Evolutionary conservation across 2,329 filamentous ascomycete species (phyloP).

Genomic region (Ophiocordyceps australis): DNA sequence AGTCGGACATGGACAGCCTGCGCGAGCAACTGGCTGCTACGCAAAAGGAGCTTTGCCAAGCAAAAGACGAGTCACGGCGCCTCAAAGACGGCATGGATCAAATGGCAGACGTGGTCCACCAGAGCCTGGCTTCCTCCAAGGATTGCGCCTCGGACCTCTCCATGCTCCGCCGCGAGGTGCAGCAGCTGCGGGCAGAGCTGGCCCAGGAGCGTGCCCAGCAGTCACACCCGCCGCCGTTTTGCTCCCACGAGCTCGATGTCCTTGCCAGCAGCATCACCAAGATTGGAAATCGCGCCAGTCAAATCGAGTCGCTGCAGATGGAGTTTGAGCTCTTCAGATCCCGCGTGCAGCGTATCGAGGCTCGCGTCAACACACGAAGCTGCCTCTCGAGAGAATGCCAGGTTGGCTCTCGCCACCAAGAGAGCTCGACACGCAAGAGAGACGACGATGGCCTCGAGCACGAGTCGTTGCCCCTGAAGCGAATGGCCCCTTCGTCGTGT

Average conservation of each 20-base stretch:
- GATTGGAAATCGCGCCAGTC: conserved; percentile 17
- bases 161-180: conserved; percentile 13
- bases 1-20: conserved; percentile 4
- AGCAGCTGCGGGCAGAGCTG: conserved; percentile 11
- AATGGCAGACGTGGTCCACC: conserved; percentile 7
- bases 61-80: conserved; percentile 7
- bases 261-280: conserved; percentile 18
- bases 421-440: too few species aligned
- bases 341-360: conserved; percentile 15
- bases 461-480: conserved; percentile 6
- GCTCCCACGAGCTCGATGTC: conserved; percentile 18
- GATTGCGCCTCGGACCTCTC: conserved; percentile 13
- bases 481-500: conserved; percentile 7
- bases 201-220: conserved; percentile 6
- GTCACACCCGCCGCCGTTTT: conserved; percentile 6
- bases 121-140: conserved; percentile 7
- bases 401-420: too few species aligned
- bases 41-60: conserved; percentile 7
- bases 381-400: too few species aligned
- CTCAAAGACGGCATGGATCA: conserved; percentile 7
- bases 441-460: conserved; percentile 4
- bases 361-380: conserved; percentile 1
- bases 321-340: conserved; percentile 20
- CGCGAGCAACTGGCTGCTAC: conserved; percentile 7
- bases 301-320: conserved; percentile 21